Base-by-base conservation (phyloP, 768 basidiomycete genomes). In the Sarcodon aspratus region DNA sequence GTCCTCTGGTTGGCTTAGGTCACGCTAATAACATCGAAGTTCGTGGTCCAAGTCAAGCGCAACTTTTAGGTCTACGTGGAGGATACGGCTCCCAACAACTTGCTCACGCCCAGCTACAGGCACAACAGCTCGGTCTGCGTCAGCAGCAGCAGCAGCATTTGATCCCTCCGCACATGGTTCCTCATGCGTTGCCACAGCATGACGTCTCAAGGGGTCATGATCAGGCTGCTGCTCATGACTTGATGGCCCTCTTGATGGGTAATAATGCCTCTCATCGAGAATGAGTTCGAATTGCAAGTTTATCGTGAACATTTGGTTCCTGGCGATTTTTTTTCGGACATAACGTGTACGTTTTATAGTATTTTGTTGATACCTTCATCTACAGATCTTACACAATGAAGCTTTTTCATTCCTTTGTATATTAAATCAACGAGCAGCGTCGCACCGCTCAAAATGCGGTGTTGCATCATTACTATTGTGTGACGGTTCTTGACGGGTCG, bases 231-330 rank as follows among this genome's bases (percentile, higher is more conserved):
- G 67, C 78, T 40, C 81, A 84, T 52, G 87, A 91, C 60, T 66
- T 91, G 55, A 89, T 91, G 81, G 79, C 87, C 42, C 72, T 91
- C 51, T 74, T 91, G 53, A 81, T 91, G 85, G 82, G 80, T 47
- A 82, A 42, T 11, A 42, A 13, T 13, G 27, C 9, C 40, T 6
- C 81, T 48, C 80, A 76, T 55, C 70, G 84, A 64, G 83, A 87
- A 56, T 87, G 67, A 79, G 47, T 45, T 21, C 21, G 21, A 27
- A 3, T 27, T 27, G 21, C 21, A 27, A 27, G 21, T 27, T 27
- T 27, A 27, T 27, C 21, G 5, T 27, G 21, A 27, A 27, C 21
- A 27, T 27, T 27, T 27, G 21, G 21, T 27, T 27, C 21, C 21
- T 27, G 21, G 21, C 21, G 21, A 27, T 27, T 27, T 27, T 27